These are phyloP conservation scores for Coemansia sp. DNA, from an alignment of 192 early-diverging fungal genomes.

Conservation along the genomic window DNA sequence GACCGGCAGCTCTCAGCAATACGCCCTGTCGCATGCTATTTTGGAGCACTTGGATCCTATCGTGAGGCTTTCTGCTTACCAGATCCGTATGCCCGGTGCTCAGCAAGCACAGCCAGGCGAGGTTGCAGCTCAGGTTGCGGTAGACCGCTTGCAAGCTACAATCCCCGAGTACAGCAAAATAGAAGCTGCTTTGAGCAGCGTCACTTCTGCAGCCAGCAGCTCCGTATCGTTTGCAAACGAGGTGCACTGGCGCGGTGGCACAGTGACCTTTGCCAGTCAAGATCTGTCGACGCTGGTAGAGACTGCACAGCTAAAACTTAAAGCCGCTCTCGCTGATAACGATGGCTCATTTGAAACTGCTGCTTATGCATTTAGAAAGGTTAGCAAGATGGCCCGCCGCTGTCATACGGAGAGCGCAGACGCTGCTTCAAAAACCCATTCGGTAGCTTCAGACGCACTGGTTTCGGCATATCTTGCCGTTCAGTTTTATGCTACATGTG, in stretches of 20 bases:
- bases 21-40: conserved; percentile 30
- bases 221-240: conserved; percentile 11
- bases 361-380: conserved; percentile 6
- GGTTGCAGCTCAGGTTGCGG: conserved; percentile 21
- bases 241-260: conserved; percentile 40
- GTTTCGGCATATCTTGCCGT: conserved; percentile 27
- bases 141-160: conserved; percentile 6
- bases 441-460: conserved; percentile 25
- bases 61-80: conserved; percentile 46
- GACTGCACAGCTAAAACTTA: conserved; percentile 2
- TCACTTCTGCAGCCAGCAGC: conserved; percentile 1
- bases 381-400: conserved; percentile 17
- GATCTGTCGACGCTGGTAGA: conserved; percentile 22
- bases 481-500: conserved; percentile 26
- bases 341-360: conserved; percentile 4
- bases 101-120: conserved; percentile 26
- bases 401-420: conserved; percentile 20
- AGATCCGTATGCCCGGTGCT: conserved; percentile 29
- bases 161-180: conserved; percentile 15
- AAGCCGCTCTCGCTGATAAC: not conserved
- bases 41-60: conserved; percentile 36
- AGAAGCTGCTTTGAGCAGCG: conserved; percentile 10
- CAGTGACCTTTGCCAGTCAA: conserved; percentile 16
- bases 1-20: conserved; percentile 27
- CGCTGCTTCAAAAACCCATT: conserved; percentile 25